These are phyloP conservation scores for Penicillium manginii DNA, from an alignment of 495 filamentous ascomycete genomes.

Conservation along the genomic window DNA sequence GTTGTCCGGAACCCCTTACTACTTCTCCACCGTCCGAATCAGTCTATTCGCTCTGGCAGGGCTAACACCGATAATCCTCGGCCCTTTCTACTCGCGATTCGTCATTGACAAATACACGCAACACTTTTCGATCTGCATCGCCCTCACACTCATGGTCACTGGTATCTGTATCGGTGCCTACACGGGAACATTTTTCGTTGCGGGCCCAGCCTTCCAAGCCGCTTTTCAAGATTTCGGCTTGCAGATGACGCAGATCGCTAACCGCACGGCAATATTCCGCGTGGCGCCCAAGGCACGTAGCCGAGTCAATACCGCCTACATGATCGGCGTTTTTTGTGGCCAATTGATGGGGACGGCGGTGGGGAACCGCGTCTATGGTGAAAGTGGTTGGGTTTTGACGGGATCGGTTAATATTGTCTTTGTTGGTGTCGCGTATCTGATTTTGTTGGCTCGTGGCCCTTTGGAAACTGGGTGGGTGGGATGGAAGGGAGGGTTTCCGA, in stretches of 20 bases:
- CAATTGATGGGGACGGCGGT: conserved; percentile 77
- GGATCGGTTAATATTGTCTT: conserved; percentile 71
- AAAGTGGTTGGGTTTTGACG: conserved; percentile 70
- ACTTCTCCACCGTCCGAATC: conserved; percentile 66
- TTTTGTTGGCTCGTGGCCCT: conserved; percentile 65
- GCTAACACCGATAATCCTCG: conserved; percentile 65
- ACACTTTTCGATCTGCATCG: conserved; percentile 66
- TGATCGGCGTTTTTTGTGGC: conserved; percentile 74
- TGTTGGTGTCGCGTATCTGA: conserved; percentile 59
- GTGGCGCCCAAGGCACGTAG: conserved; percentile 75
- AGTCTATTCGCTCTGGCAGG: conserved; percentile 82
- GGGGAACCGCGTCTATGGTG: conserved; percentile 71
- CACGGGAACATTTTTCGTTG: conserved; percentile 64
- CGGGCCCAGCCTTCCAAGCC: conserved; percentile 77
- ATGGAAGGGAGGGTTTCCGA: conserved; percentile 63
- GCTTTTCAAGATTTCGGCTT: conserved; percentile 72
- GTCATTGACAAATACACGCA: conserved; percentile 73
- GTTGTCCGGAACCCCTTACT: conserved; percentile 67
- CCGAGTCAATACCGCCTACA: conserved; percentile 81
- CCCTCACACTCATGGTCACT: conserved; percentile 56
- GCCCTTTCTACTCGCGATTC: conserved; percentile 68
- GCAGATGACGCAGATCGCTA: conserved; percentile 77
- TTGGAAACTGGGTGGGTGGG: conserved; percentile 74
- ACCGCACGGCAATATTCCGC: conserved; percentile 69
- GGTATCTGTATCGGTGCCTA: conserved; percentile 75